phyloP scores from a whole-genome alignment of 257 asterid species.

The Verbascum thapsus region DNA sequence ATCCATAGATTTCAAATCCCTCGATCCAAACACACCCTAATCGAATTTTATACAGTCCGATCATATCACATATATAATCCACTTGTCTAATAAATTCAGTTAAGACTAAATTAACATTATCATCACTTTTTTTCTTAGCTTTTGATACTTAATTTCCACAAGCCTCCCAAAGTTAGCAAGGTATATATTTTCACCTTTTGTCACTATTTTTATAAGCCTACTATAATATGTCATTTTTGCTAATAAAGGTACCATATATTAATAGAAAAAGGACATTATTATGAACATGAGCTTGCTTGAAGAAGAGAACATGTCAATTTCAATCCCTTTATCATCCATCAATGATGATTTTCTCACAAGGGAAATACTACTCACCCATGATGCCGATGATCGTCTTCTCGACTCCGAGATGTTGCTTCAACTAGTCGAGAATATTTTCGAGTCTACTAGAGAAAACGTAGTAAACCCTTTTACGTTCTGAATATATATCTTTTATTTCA shows the following conservation, averaged over 20 bases:
- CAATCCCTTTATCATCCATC: conserved; percentile 27
- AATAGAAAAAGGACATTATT: background rate
- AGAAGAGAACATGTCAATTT: conserved; percentile 15
- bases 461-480: too few relatives aligned
- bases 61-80: too few relatives aligned
- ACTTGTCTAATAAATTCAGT: too few relatives aligned
- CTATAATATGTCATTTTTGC: background rate
- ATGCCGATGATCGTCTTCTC: conserved; percentile 53
- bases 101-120: background rate
- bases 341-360: conserved; percentile 55
- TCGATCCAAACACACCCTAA: too few relatives aligned
- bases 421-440: conserved; percentile 44
- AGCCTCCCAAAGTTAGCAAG: background rate
- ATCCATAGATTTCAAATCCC: too few relatives aligned
- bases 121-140: conserved; percentile 20
- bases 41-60: too few relatives aligned
- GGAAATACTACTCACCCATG: conserved; percentile 58
- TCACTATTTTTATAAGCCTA: too few relatives aligned
- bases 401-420: conserved; percentile 50
- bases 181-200: background rate
- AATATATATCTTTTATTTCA: background rate
- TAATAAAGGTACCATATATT: background rate
- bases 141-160: background rate
- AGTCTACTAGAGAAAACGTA: conserved; percentile 39
- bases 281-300: conserved; percentile 42